A percentile compares a stretch with the other conserved stretches of the same genome.
These are phyloP conservation scores for Galium porrigens DNA, from an alignment of 305 asterid genomes.

Conservation along the genomic window DNA sequence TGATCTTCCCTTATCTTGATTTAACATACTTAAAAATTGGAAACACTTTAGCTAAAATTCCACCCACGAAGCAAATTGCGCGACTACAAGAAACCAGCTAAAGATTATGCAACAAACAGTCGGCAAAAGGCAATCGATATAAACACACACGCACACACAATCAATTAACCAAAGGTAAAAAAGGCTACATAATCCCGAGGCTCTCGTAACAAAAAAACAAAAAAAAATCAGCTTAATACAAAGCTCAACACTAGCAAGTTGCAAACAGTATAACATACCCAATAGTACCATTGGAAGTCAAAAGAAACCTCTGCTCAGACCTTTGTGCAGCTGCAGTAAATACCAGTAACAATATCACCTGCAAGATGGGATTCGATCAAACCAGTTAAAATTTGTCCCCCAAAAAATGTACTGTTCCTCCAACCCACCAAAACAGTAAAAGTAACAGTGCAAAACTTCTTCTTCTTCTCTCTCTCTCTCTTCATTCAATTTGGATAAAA, in stretches of 20 bases:
- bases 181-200: neutral
- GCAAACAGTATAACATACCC: constrained; percentile 28
- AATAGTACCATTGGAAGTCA: constrained; percentile 27
- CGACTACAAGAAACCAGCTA: neutral
- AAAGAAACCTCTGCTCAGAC: constrained; percentile 32
- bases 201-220: neutral
- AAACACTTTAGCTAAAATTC: neutral
- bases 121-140: neutral
- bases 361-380: constrained; percentile 14
- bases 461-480: neutral
- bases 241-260: neutral
- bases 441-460: neutral
- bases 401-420: neutral
- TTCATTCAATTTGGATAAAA: neutral
- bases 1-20: neutral
- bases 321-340: constrained; percentile 30
- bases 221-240: neutral
- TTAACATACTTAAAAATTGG: neutral
- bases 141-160: neutral
- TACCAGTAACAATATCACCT: constrained; percentile 27
- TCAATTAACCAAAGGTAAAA: neutral
- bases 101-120: neutral
- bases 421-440: neutral
- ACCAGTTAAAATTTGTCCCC: neutral
- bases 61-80: neutral